Evolutionary conservation across 2,329 filamentous ascomycete species (phyloP).

Genomic region (Monosporascus ibericus): DNA sequence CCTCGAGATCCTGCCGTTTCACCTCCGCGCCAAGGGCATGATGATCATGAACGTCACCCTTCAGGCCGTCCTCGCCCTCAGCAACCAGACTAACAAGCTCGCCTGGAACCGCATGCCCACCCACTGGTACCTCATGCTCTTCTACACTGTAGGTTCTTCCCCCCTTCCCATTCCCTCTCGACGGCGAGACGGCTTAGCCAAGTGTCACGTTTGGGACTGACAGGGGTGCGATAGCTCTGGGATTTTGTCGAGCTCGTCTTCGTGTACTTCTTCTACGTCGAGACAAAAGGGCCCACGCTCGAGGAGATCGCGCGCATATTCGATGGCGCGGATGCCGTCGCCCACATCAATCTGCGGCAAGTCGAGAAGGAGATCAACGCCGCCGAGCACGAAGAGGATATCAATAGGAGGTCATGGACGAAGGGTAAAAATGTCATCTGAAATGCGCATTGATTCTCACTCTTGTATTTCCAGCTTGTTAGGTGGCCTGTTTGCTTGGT

Average conservation of each 20-base stretch:
- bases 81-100: slow-evolving; percentile 57
- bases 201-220: slow-evolving; percentile 2
- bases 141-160: slow-evolving; percentile 46
- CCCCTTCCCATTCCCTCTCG: slow-evolving; percentile 2
- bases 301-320: slow-evolving; percentile 68
- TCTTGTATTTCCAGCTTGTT: no score
- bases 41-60: slow-evolving; percentile 61
- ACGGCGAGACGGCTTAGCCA: neutral
- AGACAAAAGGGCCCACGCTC: slow-evolving; percentile 65
- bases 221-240: slow-evolving; percentile 38
- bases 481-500: no score
- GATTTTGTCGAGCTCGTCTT: slow-evolving; percentile 54
- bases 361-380: slow-evolving; percentile 47
- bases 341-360: slow-evolving; percentile 47
- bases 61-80: slow-evolving; percentile 55
- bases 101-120: slow-evolving; percentile 54
- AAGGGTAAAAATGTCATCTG: slow-evolving; percentile 6
- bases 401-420: slow-evolving; percentile 12
- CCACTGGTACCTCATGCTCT: slow-evolving; percentile 61
- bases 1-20: slow-evolving; percentile 53
- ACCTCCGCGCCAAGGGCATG: slow-evolving; percentile 52
- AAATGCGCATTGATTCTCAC: neutral
- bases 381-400: slow-evolving; percentile 30
- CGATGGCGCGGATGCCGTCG: slow-evolving; percentile 56
- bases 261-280: slow-evolving; percentile 61